phyloP scores from a whole-genome alignment of 495 filamentous ascomycete species.

The Penicillium macrosclerotiorum region DNA sequence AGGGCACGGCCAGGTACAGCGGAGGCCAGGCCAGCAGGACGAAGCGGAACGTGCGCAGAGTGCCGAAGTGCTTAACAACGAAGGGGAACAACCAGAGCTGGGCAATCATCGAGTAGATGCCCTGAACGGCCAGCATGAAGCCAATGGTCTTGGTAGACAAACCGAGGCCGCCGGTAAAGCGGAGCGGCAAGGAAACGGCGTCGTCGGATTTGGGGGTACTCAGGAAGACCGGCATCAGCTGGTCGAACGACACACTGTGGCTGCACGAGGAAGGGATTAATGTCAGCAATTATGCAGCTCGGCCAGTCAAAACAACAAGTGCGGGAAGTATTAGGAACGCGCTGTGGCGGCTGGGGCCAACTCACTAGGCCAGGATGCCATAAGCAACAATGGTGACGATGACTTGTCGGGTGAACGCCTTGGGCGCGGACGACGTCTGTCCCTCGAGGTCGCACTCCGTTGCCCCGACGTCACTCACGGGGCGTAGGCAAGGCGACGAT shows the following conservation, averaged over 20 bases:
- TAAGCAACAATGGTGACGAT: slow-evolving; percentile 81
- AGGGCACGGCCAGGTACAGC: slow-evolving; percentile 83
- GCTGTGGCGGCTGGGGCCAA: slow-evolving; percentile 23
- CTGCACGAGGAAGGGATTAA: slow-evolving; percentile 48
- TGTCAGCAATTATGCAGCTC: slow-evolving; percentile 24
- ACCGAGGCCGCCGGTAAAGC: slow-evolving; percentile 84
- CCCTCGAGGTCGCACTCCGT: slow-evolving; percentile 47
- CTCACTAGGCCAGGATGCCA: slow-evolving; percentile 94
- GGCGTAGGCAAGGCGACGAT: slow-evolving; percentile 58
- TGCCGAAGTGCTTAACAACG: slow-evolving; percentile 67
- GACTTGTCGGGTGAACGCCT: slow-evolving; percentile 77
- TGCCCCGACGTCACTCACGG: slow-evolving; percentile 28
- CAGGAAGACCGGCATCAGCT: slow-evolving; percentile 87
- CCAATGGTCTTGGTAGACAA: slow-evolving; percentile 80
- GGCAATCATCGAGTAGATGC: slow-evolving; percentile 81
- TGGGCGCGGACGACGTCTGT: slow-evolving; percentile 38
- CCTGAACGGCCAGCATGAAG: slow-evolving; percentile 82
- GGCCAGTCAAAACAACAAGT: background rate
- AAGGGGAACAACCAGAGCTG: slow-evolving; percentile 81
- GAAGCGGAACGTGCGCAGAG: slow-evolving; percentile 74
- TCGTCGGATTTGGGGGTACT: slow-evolving; percentile 64
- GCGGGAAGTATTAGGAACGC: background rate
- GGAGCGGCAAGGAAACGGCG: slow-evolving; percentile 68
- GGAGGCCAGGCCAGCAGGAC: slow-evolving; percentile 81
- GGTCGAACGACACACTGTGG: slow-evolving; percentile 89